Evolutionary conservation across 1,284 basidiomycete species (phyloP), one percentile per base, ranked within the genome.

Genomic region (Clitocybe nebularis): DNA sequence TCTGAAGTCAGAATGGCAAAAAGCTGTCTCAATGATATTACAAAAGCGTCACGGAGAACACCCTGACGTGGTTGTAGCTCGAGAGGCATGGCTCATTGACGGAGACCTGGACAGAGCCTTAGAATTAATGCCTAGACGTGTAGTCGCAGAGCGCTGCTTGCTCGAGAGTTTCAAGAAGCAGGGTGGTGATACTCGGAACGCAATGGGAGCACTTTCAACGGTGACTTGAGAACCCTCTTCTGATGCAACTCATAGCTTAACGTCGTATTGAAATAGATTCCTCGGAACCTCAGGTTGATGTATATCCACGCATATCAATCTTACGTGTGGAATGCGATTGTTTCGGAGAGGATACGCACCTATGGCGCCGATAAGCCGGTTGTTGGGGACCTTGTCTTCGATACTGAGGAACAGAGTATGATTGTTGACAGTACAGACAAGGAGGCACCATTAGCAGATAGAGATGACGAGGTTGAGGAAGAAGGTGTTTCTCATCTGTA

Each of bases 251-350:
- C n/a, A n/a, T 21, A 43, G n/a, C n/a, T 24, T 46, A 10, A 36
- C 43, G 19, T 28, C 19, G 26, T 17, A 33, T 37, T n/a, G 24
- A 40, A 35, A 22, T 54, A 95, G 92, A 96, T 97, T 49, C 94
- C 93, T n/a, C 79, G 87, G 43, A 96, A 94, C 58, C 75, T 99
- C 50, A 78, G 94, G 36, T 71, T 95, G 49, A 98, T 99, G 91
- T 99, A 99, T 59, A 83, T 98, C 36, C 96, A 99, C 64, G 94
- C 95, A 25, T 99, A 98, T 63, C 96, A 99, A 63, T 95, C 92
- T 11, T 99, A 98, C 57, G 84, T 99, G 21, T 99, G 95, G 96
- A 99, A 99, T 64, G 79, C 90, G 33, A 83, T 97, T 43, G 90
- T 93, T 16, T 96, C 93, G 9, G 92, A 95, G 62, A 83, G 96